Evolutionary conservation across 2,329 filamentous ascomycete genomes (phyloP), one percentile per base, ranked within the genome.

Genomic region (Phialophora macrospora): DNA sequence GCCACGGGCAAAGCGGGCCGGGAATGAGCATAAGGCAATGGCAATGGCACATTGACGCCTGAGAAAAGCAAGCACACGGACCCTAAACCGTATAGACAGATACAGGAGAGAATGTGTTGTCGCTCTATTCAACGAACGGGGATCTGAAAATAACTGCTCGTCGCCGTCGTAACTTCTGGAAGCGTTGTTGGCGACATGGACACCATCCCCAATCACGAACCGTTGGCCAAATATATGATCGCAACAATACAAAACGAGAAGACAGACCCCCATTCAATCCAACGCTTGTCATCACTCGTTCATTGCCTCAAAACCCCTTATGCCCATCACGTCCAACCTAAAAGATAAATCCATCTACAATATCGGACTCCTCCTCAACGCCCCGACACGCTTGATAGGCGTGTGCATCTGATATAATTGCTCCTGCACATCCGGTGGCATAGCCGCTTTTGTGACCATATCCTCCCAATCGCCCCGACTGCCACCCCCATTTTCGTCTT

Each of bases 281-380:
- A 17, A 44, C 14, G 38, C 38, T 44, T 44, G 38, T 44, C 38
- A n/a, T 44, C 4, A 44, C 38, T 44, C 38, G 38, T 44, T 44
- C 38, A 44, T n/a, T 44, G 38, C 38, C 6, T 44, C 38, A 7
- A 8, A 34, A 38, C 46, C 22, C 8, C 58, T 9, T 44, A 52
- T 9, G 3, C 17, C 48, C 52, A 34, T 30, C 52, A 55, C 17
- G 38, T 44, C 38, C 14, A 11, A 5, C 17, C 17, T n/a, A 44
- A 51, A 11, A 24, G 11, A 55, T 14, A 8, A 8, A n/a, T 20
- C 26, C 8, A 20, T 52, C 57, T 17, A 41, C 68, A 60, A 68
- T n/a, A 72, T 67, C 44, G 71, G 71, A 63, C 70, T 71, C 56
- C 71, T 63, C 51, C 71, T 67, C 60, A 72, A 65, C n/a, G 71